Conservation (phyloP, 306 rosid genomes). For the Acmispon strigosus region DNA sequence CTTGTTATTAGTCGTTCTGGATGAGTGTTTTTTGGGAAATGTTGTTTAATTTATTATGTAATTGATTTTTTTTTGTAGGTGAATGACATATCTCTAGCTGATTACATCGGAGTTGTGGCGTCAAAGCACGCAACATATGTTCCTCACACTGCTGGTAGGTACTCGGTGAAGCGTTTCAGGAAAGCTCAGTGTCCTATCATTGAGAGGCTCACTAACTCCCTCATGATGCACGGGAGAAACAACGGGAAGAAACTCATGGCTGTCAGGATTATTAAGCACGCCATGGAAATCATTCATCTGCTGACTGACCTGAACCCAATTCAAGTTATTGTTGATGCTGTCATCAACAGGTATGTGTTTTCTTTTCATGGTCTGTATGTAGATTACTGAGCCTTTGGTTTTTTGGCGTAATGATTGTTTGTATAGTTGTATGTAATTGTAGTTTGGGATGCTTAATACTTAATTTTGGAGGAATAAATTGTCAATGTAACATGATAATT, state of each 20-base stretch:
- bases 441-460: too few relatives aligned
- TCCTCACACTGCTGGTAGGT: constrained; percentile 68
- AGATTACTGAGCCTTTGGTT: too few relatives aligned
- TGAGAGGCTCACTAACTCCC: constrained; percentile 63
- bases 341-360: constrained; percentile 41
- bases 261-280: constrained; percentile 47
- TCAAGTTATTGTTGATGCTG: constrained; percentile 62
- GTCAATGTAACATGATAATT: too few relatives aligned
- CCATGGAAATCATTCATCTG: constrained; percentile 64
- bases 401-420: too few relatives aligned
- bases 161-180: constrained; percentile 49
- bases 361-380: too few relatives aligned
- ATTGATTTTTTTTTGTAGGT: constrained; percentile 11
- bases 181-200: constrained; percentile 63
- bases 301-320: constrained; percentile 55
- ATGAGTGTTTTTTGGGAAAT: too few relatives aligned
- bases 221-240: constrained; percentile 70
- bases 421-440: too few relatives aligned
- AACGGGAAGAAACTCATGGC: constrained; percentile 62
- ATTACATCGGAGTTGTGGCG: constrained; percentile 42
- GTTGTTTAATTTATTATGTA: background rate
- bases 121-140: constrained; percentile 56
- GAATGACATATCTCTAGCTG: constrained; percentile 39
- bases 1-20: too few relatives aligned
- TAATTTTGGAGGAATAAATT: too few relatives aligned